Evolutionary conservation across 2,329 filamentous ascomycete genomes (phyloP).

Genomic region (Pezicula radicicola): DNA sequence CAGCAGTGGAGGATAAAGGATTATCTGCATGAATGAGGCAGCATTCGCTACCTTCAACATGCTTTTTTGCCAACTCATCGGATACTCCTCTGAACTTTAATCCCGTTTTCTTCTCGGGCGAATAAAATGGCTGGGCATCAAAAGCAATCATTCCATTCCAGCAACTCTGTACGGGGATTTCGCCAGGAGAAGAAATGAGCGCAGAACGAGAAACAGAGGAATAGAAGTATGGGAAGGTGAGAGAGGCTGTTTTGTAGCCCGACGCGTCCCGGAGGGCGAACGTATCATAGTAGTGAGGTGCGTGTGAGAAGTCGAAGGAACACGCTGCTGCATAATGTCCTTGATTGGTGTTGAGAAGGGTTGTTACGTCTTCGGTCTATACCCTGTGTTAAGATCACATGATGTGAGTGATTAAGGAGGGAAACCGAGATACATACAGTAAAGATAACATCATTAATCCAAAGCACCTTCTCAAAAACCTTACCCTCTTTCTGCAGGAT

Average conservation of each 20-base stretch:
- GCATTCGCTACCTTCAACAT: conserved; percentile 76
- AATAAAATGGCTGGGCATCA: conserved; percentile 52
- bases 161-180: conserved; percentile 51
- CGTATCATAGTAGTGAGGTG: conserved; percentile 57
- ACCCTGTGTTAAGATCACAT: not conserved
- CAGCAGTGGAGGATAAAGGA: conserved; percentile 43
- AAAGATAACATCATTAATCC: conserved; percentile 61
- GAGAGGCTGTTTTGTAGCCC: conserved; percentile 48
- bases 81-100: conserved; percentile 62
- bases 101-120: conserved; percentile 18
- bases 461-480: conserved; percentile 52
- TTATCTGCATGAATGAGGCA: conserved; percentile 76
- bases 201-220: conserved; percentile 48
- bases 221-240: conserved; percentile 58
- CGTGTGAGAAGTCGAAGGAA: conserved; percentile 55
- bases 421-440: conserved; percentile 35
- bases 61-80: conserved; percentile 57
- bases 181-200: conserved; percentile 41
- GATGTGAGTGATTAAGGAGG: not conserved
- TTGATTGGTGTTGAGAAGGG: conserved; percentile 51
- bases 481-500: conserved; percentile 19
- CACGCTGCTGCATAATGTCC: conserved; percentile 60
- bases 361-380: conserved; percentile 51
- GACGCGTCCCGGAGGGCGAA: conserved; percentile 55
- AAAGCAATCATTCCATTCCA: conserved; percentile 56